phyloP scores from a whole-genome alignment of 352 stramenopile genomes.

The Pythium coloratum region DNA sequence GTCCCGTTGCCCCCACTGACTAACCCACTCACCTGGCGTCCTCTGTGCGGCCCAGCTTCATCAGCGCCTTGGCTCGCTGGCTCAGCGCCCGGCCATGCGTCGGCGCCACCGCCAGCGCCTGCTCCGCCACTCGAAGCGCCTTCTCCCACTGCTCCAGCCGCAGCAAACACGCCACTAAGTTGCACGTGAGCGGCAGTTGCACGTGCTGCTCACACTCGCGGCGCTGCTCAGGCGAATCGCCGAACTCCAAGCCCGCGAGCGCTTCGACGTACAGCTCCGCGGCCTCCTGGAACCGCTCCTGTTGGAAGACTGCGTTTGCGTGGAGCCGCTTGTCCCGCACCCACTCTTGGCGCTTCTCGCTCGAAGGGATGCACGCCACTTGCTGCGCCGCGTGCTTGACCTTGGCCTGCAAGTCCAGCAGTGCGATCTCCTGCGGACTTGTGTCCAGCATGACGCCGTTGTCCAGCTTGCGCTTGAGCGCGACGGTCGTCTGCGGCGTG shows the following conservation, averaged over 20 bases:
- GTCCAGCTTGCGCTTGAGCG: conserved; percentile 69
- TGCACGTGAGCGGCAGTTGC: conserved; percentile 79
- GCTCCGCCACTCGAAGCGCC: conserved; percentile 53
- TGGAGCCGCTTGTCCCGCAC: conserved; percentile 37
- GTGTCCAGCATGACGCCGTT: conserved; percentile 85
- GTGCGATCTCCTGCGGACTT: conserved; percentile 68
- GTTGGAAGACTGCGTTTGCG: conserved; percentile 60
- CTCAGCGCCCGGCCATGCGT: conserved; percentile 54
- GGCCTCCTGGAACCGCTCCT: conserved; percentile 43
- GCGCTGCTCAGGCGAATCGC: conserved; percentile 35
- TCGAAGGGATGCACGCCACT: conserved; percentile 36
- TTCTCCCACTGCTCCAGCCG: conserved; percentile 79
- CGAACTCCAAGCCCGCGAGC: conserved; percentile 69
- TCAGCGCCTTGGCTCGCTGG: conserved; percentile 61
- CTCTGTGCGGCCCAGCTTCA: conserved; percentile 49
- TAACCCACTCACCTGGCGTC: conserved; percentile 46
- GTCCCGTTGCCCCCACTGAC: neutral
- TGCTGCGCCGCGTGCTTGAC: conserved; percentile 70
- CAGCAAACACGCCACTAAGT: conserved; percentile 73
- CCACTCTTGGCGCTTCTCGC: conserved; percentile 47
- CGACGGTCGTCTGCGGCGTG: conserved; percentile 45
- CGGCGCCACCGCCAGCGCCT: conserved; percentile 51
- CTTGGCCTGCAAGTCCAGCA: conserved; percentile 72
- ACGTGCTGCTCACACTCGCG: conserved; percentile 42
- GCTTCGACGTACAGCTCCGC: conserved; percentile 71